These are phyloP conservation scores for Mikania micrantha DNA, from an alignment of 129 eudicot genomes.

Conservation along the genomic window DNA sequence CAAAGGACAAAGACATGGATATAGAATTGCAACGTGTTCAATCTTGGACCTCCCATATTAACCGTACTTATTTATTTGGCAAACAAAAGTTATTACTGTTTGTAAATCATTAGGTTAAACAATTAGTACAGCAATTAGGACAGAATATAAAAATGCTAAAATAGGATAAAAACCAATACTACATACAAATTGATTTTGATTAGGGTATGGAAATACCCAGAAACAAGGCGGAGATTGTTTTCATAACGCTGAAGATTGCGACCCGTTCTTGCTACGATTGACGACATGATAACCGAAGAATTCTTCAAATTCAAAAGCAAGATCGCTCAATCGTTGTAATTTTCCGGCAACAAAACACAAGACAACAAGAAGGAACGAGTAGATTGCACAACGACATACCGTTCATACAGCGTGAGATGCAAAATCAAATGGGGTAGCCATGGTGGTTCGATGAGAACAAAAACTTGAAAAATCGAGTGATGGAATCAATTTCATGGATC, in stretches of 20 bases:
- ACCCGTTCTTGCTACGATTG: slow-evolving; percentile 51
- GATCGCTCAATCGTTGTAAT: slow-evolving; percentile 7
- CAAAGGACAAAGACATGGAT: not conserved
- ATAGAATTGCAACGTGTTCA: not conserved
- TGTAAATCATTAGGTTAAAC: not conserved
- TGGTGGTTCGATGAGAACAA: slow-evolving; percentile 16
- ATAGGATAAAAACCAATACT: not conserved
- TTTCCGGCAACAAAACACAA: not conserved
- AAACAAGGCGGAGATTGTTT: slow-evolving; percentile 53
- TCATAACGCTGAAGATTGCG: slow-evolving; percentile 55
- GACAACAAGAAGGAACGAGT: not conserved
- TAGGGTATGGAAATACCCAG: slow-evolving; percentile 31
- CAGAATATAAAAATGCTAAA: slow-evolving; percentile 8
- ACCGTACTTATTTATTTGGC: not conserved
- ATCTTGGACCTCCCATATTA: not conserved
- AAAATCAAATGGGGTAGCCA: slow-evolving; percentile 23
- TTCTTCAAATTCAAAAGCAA: slow-evolving; percentile 11
- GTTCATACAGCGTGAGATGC: slow-evolving; percentile 8
- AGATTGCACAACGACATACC: slow-evolving; percentile 4
- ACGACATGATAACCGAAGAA: slow-evolving; percentile 34
- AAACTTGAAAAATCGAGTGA: not conserved
- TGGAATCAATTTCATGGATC: slow-evolving; percentile 18
- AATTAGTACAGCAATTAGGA: not conserved
- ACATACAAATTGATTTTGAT: not conserved
- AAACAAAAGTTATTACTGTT: not conserved